Conservation (phyloP, 2,329 filamentous ascomycete species). For the Chrysosporium queenslandicum region DNA sequence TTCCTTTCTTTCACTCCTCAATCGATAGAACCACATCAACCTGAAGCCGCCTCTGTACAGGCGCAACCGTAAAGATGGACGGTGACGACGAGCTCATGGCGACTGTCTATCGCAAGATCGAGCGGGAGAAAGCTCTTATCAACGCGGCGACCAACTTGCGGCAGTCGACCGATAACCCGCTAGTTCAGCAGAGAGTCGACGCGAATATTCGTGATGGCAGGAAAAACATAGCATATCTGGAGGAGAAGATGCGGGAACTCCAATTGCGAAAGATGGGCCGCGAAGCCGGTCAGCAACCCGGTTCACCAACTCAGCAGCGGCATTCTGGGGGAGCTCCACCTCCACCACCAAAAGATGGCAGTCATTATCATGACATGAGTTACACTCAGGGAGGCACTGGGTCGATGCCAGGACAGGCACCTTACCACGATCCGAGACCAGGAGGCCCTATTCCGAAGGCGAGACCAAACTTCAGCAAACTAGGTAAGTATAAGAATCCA, state of each 20-base stretch:
- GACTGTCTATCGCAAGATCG: conserved; percentile 92
- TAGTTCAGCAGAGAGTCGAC: conserved; percentile 81
- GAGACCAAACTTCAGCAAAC: conserved; percentile 86
- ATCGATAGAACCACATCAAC: background rate
- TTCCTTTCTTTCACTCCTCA: background rate
- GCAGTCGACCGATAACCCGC: conserved; percentile 87
- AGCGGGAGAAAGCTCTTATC: conserved; percentile 91
- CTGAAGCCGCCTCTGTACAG: background rate
- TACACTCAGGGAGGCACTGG: conserved; percentile 55
- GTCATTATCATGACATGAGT: conserved; percentile 46
- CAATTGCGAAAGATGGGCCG: conserved; percentile 67
- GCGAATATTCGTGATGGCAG: conserved; percentile 88
- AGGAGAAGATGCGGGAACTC: conserved; percentile 80
- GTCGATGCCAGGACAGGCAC: conserved; percentile 70
- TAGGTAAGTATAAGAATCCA: conserved; percentile 53
- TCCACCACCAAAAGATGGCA: conserved; percentile 65
- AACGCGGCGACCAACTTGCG: conserved; percentile 90
- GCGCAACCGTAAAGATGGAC: conserved; percentile 37
- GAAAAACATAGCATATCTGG: conserved; percentile 89
- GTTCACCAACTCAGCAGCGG: conserved; percentile 41
- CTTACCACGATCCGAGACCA: conserved; percentile 64
- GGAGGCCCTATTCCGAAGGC: conserved; percentile 59
- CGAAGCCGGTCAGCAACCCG: conserved; percentile 22
- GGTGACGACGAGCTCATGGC: conserved; percentile 55
- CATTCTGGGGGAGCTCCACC: conserved; percentile 41